A percentile compares a stretch with the other conserved stretches of the same genome.
Conservation (phyloP, 177 flowering plant species). For the Tripterygium wilfordii region DNA sequence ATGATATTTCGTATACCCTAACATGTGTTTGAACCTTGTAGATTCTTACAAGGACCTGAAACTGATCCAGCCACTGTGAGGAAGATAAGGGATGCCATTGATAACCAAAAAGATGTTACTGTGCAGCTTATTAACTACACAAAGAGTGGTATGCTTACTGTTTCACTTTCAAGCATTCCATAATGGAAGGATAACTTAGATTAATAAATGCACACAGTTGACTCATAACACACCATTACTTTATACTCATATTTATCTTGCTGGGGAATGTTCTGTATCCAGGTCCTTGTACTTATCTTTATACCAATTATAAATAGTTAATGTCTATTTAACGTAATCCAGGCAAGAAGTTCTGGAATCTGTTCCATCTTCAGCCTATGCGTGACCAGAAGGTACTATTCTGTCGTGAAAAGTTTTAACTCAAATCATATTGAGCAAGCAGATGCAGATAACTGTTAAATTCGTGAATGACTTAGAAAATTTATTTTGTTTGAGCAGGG, state of each 20-base stretch:
- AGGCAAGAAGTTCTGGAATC: conserved; percentile 99
- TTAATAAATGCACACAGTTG: too few relatives aligned
- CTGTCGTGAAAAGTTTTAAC: not conserved
- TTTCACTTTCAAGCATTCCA: not conserved
- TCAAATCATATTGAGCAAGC: not conserved
- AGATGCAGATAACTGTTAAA: too few relatives aligned
- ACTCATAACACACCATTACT: too few relatives aligned
- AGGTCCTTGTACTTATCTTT: too few relatives aligned
- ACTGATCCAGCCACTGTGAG: conserved; percentile 90
- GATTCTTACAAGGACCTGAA: conserved; percentile 99
- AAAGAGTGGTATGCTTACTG: conserved; percentile 63
- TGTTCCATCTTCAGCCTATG: conserved; percentile 98
- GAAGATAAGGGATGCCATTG: conserved; percentile 84
- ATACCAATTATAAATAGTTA: not conserved
- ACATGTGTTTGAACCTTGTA: conserved; percentile 18
- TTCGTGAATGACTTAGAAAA: too few relatives aligned
- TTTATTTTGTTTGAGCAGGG: conserved; percentile 43
- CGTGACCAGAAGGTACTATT: conserved; percentile 89
- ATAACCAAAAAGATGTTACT: conserved; percentile 83
- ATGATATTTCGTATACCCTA: too few relatives aligned
- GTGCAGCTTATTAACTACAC: conserved; percentile 98
- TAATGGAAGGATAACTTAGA: too few relatives aligned
- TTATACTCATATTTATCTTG: too few relatives aligned
- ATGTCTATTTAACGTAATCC: conserved; percentile 2
- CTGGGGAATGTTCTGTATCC: too few relatives aligned